Percentiles rank a stretch among this genome's conserved stretches.
Evolutionary conservation across 169 alveolate species (phyloP).

Genomic region (Toxoplasma gondii): DNA sequence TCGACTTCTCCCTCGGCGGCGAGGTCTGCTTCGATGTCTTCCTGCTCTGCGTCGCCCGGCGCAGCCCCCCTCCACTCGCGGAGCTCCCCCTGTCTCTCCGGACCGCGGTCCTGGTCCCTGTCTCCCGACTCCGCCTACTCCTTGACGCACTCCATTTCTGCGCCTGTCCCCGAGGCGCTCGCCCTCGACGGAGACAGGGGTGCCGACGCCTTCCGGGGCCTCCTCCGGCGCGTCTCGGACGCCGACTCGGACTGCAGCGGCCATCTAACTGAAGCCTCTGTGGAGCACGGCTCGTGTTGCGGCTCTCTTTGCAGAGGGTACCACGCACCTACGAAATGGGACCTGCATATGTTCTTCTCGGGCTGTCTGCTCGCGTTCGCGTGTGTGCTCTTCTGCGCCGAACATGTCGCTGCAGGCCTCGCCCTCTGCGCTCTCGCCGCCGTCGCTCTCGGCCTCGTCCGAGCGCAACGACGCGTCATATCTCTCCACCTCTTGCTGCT

Average conservation of each 20-base stretch:
- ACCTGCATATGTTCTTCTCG: neutral
- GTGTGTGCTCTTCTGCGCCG: neutral
- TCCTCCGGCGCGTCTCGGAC: neutral
- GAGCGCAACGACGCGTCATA: neutral
- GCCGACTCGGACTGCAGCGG: neutral
- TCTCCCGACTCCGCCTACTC: neutral
- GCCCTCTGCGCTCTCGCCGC: neutral
- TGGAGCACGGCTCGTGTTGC: neutral
- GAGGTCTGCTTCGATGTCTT: neutral
- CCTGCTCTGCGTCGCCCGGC: neutral
- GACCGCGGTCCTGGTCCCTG: neutral
- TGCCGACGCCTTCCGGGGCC: too few relatives aligned
- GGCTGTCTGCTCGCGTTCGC: neutral
- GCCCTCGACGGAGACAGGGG: neutral
- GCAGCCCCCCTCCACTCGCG: neutral
- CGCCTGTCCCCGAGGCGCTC: neutral
- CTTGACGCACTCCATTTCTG: neutral
- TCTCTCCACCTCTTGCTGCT: neutral
- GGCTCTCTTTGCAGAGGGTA: neutral
- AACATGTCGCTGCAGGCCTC: neutral
- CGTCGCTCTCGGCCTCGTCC: neutral
- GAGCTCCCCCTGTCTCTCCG: neutral
- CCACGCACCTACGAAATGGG: slow-evolving; percentile 4
- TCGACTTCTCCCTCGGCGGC: neutral
- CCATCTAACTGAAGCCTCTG: neutral